Evolutionary conservation across 192 early-diverging fungal genomes (phyloP), one percentile per base, ranked within the genome.

Genomic region (Linnemannia hyalina): DNA sequence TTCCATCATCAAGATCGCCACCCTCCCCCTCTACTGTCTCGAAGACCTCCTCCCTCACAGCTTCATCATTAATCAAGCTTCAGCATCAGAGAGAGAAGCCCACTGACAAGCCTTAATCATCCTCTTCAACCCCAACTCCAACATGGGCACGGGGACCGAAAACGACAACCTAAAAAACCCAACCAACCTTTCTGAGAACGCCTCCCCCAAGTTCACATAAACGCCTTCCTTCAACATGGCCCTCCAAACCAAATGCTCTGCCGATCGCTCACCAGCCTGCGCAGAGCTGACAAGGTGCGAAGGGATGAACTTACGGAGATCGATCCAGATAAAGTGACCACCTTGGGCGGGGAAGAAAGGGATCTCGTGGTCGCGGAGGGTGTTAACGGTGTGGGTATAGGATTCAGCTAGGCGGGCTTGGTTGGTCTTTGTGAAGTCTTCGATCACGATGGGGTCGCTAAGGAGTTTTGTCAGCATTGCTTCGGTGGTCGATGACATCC

Each of bases 261-360:
- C 82, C 57, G 91, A 85, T 44, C 73, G 82, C 7, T 80, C 81
- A 9, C 79, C 81, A 42, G 41, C 65, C 5, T 16, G 7, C 5
- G 84, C 79, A 11, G 75, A 68, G 23, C 32, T 46, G 16, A 32
- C 76, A 22, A 78, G 41, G 0, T 70, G 42, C 42, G 65, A 52
- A 44, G 82, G 76, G 65, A 74, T 77, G 81, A 38, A 91, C 38
- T 76, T 70, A 42, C 88, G 80, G 10, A 95, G 83, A 57, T 94
- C 92, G 47, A 96, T 77, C 90, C 93, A 94, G 11, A 97, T 57
- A 82, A 95, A 98, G 81, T 93, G 95, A 20, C 94, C 95, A 0
- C 93, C 94, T 40, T 93, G 87, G 6, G 95, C 91, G 7, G 91
- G 92, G 18, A 94, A 47, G 74, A 88, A 95, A 41, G 88, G 69